Conservation (phyloP, 208 protist genomes). For the Leishmania major region DNA sequence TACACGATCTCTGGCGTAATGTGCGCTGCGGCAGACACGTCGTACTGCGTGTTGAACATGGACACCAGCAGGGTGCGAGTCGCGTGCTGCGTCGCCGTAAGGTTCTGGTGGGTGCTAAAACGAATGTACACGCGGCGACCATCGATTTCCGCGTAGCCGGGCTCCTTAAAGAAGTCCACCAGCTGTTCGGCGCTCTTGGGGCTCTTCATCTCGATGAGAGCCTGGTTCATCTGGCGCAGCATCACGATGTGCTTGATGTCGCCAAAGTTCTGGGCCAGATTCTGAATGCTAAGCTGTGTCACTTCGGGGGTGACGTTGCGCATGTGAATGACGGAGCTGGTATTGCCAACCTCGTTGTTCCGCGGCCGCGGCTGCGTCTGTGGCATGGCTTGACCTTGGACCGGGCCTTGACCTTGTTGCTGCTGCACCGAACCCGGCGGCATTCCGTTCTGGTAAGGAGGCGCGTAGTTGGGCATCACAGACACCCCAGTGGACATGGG, state of each 20-base stretch:
- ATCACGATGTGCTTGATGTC: slow-evolving; percentile 93
- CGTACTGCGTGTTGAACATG: slow-evolving; percentile 94
- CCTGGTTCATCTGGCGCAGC: slow-evolving; percentile 94
- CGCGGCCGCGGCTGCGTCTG: slow-evolving; percentile 38
- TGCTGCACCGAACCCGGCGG: slow-evolving; percentile 21
- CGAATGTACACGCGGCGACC: slow-evolving; percentile 91
- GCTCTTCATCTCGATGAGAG: slow-evolving; percentile 92
- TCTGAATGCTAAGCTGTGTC: slow-evolving; percentile 91
- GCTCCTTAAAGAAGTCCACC: slow-evolving; percentile 86
- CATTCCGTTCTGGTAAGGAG: slow-evolving; percentile 34
- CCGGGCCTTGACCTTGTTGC: slow-evolving; percentile 16
- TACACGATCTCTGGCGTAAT: slow-evolving; percentile 92
- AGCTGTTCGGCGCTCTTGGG: slow-evolving; percentile 86
- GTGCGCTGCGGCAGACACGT: slow-evolving; percentile 79
- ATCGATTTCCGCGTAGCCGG: slow-evolving; percentile 91
- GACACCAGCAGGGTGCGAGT: slow-evolving; percentile 90
- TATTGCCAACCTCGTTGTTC: slow-evolving; percentile 89
- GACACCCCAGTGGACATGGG: slow-evolving; percentile 38
- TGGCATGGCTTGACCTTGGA: slow-evolving; percentile 16
- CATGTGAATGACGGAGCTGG: slow-evolving; percentile 89
- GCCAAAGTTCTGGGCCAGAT: slow-evolving; percentile 86
- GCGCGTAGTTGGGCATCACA: slow-evolving; percentile 56
- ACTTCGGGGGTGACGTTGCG: slow-evolving; percentile 92
- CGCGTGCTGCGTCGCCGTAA: slow-evolving; percentile 89
- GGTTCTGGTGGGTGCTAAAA: slow-evolving; percentile 89